Evolutionary conservation across 257 asterid genomes (phyloP).

Genomic region (Nicotiana sylvestris): DNA sequence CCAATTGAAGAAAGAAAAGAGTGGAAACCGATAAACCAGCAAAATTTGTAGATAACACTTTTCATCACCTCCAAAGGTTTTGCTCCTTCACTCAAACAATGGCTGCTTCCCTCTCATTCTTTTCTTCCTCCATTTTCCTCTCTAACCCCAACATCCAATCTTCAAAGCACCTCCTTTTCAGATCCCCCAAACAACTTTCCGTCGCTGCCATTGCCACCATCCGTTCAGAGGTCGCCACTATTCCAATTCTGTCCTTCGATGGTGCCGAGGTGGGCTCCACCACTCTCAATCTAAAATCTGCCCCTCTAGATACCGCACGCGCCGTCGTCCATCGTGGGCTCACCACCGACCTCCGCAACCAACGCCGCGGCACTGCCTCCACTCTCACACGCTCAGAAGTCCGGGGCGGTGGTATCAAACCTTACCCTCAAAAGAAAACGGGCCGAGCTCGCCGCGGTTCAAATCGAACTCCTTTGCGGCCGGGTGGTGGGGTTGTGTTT

Average conservation of each 20-base stretch:
- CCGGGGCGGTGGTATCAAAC: conserved; percentile 85
- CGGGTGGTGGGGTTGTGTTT: conserved; percentile 91
- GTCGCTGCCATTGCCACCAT: conserved; percentile 18
- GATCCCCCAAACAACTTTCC: conserved; percentile 22
- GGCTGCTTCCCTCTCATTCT: conserved; percentile 58
- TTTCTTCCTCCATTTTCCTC: conserved; percentile 60
- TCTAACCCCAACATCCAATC: conserved; percentile 24
- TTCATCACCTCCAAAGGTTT: not conserved
- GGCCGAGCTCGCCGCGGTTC: conserved; percentile 95
- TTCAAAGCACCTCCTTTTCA: conserved; percentile 11
- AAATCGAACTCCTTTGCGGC: conserved; percentile 82
- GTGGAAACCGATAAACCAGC: not conserved
- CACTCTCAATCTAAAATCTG: conserved; percentile 68
- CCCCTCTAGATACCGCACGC: conserved; percentile 83
- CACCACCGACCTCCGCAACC: conserved; percentile 81
- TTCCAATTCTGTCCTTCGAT: conserved; percentile 79
- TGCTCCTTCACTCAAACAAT: conserved; percentile 21
- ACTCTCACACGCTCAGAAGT: conserved; percentile 95
- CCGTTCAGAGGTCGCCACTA: conserved; percentile 44
- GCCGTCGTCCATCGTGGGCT: conserved; percentile 97
- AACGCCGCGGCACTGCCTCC: conserved; percentile 94
- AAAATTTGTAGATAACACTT: conserved; percentile 1
- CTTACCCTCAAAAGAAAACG: conserved; percentile 84
- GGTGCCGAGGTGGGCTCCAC: conserved; percentile 75
- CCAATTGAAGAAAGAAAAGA: too few relatives aligned